These are phyloP conservation scores for Elasticomyces elasticus DNA, from an alignment of 495 filamentous ascomycete species.

Conservation along the genomic window DNA sequence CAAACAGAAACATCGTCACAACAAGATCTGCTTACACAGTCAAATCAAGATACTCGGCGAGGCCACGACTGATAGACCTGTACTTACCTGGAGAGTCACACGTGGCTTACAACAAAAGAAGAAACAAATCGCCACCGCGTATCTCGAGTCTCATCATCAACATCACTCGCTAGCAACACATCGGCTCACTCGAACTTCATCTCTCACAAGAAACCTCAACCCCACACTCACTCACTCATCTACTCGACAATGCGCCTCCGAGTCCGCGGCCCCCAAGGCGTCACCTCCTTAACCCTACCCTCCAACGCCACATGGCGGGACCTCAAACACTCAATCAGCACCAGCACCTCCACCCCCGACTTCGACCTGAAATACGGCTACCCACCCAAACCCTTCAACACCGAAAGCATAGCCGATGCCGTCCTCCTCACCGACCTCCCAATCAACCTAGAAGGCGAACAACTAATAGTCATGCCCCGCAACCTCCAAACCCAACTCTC, in stretches of 20 bases:
- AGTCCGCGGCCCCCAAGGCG: constrained; percentile 52
- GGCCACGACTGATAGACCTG: not conserved
- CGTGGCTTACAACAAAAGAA: no score
- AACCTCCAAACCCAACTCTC: constrained; percentile 33
- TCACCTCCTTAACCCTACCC: constrained; percentile 51
- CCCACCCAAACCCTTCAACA: constrained; percentile 60
- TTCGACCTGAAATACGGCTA: constrained; percentile 85
- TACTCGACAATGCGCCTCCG: constrained; percentile 51
- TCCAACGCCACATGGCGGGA: constrained; percentile 56
- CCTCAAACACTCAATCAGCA: constrained; percentile 46
- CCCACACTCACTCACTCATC: no score
- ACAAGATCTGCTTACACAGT: not conserved
- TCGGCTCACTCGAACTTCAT: no score
- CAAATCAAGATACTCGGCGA: not conserved
- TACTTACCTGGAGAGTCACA: not conserved
- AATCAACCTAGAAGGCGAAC: constrained; percentile 70
- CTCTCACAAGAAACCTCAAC: no score
- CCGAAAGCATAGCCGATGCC: constrained; percentile 40
- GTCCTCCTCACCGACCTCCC: constrained; percentile 45
- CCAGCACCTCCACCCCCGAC: constrained; percentile 41
- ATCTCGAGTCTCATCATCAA: no score
- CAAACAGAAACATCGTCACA: not conserved
- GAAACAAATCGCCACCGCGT: no score
- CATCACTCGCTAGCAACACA: no score
- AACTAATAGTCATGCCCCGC: constrained; percentile 54